phyloP scores from a whole-genome alignment of 441 rosid genomes.

The Syzygium malaccense region DNA sequence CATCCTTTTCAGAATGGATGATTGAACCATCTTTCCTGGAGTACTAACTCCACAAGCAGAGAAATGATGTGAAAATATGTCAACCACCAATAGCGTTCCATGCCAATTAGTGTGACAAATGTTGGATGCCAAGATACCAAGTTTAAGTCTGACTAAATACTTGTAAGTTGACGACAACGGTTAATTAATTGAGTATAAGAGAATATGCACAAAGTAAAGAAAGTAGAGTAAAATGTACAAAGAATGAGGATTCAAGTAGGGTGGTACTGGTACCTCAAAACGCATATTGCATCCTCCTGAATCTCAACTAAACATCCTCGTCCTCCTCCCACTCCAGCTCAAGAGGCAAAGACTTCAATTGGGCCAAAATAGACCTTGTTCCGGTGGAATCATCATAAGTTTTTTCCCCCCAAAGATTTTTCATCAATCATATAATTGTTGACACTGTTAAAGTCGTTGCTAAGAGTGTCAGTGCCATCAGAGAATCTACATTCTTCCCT shows the following conservation, averaged over 20 bases:
- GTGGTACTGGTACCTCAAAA: slow-evolving; percentile 51
- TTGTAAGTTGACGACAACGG: not conserved
- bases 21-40: not conserved
- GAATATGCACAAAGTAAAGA: not conserved
- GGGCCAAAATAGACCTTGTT: slow-evolving; percentile 32
- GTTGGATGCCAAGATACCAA: not conserved
- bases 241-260: not conserved
- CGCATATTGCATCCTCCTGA: slow-evolving; percentile 58
- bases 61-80: not conserved
- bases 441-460: slow-evolving; percentile 13
- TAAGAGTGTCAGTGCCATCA: slow-evolving; percentile 23
- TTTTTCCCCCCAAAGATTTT: slow-evolving; percentile 7
- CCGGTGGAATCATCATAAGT: slow-evolving; percentile 24
- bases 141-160: not conserved
- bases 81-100: not conserved
- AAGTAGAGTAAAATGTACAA: not conserved
- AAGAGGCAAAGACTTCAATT: slow-evolving; percentile 38
- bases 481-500: slow-evolving; percentile 8
- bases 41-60: not conserved
- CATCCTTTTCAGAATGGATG: not conserved
- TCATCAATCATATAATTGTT: slow-evolving; percentile 12
- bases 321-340: slow-evolving; percentile 93
- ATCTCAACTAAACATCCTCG: slow-evolving; percentile 54
- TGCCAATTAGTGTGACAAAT: not conserved
- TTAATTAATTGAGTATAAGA: not conserved